phyloP scores from a whole-genome alignment of 83 land plant genomes.

The Picea mariana region DNA sequence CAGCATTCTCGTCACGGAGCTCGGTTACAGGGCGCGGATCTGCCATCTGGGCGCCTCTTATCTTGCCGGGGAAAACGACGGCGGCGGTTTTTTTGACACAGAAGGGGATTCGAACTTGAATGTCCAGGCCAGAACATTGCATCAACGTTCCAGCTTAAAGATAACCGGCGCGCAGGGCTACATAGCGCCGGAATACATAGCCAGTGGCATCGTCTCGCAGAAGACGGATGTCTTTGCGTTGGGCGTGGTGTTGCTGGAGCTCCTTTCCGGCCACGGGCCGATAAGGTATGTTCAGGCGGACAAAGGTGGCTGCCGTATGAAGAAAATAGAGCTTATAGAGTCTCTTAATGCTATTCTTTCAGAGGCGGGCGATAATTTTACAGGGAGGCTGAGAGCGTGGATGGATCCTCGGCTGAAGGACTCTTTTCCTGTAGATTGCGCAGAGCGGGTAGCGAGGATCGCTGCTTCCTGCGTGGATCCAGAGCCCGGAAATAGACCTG shows the following conservation, averaged over 20 bases:
- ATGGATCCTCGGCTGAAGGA: too few species aligned
- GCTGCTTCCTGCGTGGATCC: conserved; percentile 65
- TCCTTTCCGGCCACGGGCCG: conserved; percentile 30
- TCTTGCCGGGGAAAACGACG: conserved; percentile 45
- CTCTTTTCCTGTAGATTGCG: too few species aligned
- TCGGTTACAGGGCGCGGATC: too few species aligned
- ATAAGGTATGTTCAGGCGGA: conserved; percentile 28
- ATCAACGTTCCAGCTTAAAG: conserved; percentile 23
- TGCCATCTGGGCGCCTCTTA: conserved; percentile 53
- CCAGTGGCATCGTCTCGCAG: too few species aligned
- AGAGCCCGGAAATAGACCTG: conserved; percentile 66
- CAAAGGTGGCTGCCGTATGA: conserved; percentile 19
- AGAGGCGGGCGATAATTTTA: conserved; percentile 10
- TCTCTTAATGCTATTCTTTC: conserved; percentile 23
- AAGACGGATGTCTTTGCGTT: too few species aligned
- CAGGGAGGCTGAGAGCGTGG: conserved; percentile 47
- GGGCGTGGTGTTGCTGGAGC: too few species aligned
- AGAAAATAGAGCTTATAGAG: conserved; percentile 51
- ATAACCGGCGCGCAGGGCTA: too few species aligned
- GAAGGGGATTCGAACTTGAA: neutral
- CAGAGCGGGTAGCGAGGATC: conserved; percentile 45
- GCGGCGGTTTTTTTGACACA: too few species aligned
- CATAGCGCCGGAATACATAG: too few species aligned
- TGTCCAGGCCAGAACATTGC: neutral
- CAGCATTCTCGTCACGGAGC: too few species aligned